A percentile compares a stretch with the other conserved stretches of the same genome.
Evolutionary conservation across 2,329 filamentous ascomycete species (phyloP).

Genomic region (Didymella arachidicola): DNA sequence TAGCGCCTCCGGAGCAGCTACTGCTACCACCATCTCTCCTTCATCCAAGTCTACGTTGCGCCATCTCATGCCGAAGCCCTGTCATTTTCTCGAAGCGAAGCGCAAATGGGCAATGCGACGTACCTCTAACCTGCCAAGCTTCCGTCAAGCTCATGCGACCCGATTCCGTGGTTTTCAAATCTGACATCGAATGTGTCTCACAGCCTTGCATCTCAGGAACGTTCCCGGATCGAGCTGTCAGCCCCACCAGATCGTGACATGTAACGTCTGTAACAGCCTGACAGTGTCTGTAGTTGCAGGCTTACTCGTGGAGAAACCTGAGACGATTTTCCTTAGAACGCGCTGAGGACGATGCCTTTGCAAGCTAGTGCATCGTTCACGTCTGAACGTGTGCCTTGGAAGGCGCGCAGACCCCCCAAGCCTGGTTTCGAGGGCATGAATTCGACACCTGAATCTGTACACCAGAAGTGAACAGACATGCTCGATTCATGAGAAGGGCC

Average conservation of each 20-base stretch:
- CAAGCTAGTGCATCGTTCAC: constrained; percentile 22
- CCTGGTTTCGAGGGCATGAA: constrained; percentile 14
- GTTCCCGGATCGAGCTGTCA: constrained; percentile 7
- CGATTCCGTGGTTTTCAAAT: constrained; percentile 21
- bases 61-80: constrained; percentile 1
- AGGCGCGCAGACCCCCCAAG: constrained; percentile 5
- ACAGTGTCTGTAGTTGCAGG: constrained; percentile 9
- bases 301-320: constrained; percentile 26
- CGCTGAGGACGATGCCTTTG: constrained; percentile 20
- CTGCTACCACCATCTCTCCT: neutral
- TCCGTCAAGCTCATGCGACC: constrained; percentile 29
- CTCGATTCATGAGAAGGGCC: neutral
- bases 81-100: neutral
- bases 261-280: constrained; percentile 25
- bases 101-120: constrained; percentile 16
- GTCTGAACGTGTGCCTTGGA: constrained; percentile 18
- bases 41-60: neutral
- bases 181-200: constrained; percentile 34
- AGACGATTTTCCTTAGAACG: constrained; percentile 4
- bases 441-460: neutral
- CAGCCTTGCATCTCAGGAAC: constrained; percentile 19
- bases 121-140: constrained; percentile 28
- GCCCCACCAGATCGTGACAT: constrained; percentile 24
- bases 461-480: constrained; percentile 1
- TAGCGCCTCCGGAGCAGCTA: neutral